Evolutionary conservation across 495 filamentous ascomycete genomes (phyloP), one percentile per base, ranked within the genome.

Genomic region (Gamarada debralockiae): DNA sequence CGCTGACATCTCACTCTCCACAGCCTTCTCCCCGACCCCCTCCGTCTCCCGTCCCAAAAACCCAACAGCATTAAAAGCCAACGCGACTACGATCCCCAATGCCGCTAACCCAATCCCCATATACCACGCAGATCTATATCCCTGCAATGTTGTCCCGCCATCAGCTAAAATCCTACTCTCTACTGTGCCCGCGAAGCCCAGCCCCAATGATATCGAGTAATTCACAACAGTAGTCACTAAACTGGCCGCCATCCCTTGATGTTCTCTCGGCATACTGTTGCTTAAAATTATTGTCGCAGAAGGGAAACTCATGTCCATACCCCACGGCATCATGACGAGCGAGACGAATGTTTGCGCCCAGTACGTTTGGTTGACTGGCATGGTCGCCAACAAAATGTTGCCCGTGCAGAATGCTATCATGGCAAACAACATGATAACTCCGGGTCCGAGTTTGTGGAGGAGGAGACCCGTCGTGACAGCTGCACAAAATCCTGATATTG

Each of bases 201-300:
- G 61, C 0, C 82, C 83, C n/a, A 87, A 59, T 0, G 76, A 79
- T 49, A 89, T 84, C 39, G 70, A 75, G 54, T 87, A 89, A 52
- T 87, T 86, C 42, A 86, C 77, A 5, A 82, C 68, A 0, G 83
- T 86, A 38, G 70, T 82, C 13, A 87, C 78, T 20, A 90, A 63
- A n/a, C 71, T 77, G 0, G 79, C 81, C 3, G 78, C 82, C 9
- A 85, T 69, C 7, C 84, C 84, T 62, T 89, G 83, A 58, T 86
- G 76, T 47, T 83, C 71, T 33, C 71, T 72, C 5, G 67, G 68
- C 48, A 86, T 69, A 7, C 72, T 66, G 54, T 84, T 77, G 43
- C 73, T 79, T 10, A 86, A 68, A 17, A 88, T 71, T 2, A 88
- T 66, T 3, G 77, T 82, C 0, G 70, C 70, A n/a, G 76, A 72